Conservation (phyloP, 129 eudicot genomes). For the Flaveria linearis region DNA sequence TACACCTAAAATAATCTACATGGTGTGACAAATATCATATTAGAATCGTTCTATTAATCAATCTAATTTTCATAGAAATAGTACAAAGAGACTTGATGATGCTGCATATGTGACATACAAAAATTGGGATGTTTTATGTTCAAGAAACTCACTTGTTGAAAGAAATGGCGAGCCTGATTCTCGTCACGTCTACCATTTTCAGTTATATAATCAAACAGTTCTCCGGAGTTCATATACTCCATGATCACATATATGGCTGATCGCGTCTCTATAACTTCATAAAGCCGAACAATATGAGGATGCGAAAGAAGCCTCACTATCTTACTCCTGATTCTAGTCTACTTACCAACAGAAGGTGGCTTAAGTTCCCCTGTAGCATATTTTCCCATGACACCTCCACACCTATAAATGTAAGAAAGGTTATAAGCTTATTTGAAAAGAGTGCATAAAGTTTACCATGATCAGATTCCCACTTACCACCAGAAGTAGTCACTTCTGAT, state of each 20-base stretch:
- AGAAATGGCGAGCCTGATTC: no score
- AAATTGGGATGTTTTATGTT: no score
- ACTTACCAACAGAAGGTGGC: conserved; percentile 83
- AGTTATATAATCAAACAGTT: conserved; percentile 52
- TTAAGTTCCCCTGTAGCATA: conserved; percentile 96
- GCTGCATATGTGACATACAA: no score
- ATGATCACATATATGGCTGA: conserved; percentile 52
- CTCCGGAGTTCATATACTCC: conserved; percentile 70
- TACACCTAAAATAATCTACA: conserved; percentile 67
- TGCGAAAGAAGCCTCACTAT: conserved; percentile 61
- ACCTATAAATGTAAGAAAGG: conserved; percentile 46
- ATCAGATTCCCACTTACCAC: conserved; percentile 58
- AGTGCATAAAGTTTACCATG: not conserved
- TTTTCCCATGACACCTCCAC: conserved; percentile 99
- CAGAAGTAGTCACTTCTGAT: no score
- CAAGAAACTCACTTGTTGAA: no score
- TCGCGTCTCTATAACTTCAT: conserved; percentile 66
- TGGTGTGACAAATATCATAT: conserved; percentile 12
- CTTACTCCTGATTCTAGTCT: conserved; percentile 37
- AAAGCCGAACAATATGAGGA: conserved; percentile 70
- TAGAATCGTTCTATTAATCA: not conserved
- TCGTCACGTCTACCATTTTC: no score
- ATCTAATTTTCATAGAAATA: not conserved
- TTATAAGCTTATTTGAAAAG: conserved; percentile 21
- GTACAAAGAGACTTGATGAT: not conserved